A percentile compares a stretch with the other conserved stretches of the same genome.
phyloP scores from a whole-genome alignment of 1,284 basidiomycete species.

The Lentinula novae-zelandiae region DNA sequence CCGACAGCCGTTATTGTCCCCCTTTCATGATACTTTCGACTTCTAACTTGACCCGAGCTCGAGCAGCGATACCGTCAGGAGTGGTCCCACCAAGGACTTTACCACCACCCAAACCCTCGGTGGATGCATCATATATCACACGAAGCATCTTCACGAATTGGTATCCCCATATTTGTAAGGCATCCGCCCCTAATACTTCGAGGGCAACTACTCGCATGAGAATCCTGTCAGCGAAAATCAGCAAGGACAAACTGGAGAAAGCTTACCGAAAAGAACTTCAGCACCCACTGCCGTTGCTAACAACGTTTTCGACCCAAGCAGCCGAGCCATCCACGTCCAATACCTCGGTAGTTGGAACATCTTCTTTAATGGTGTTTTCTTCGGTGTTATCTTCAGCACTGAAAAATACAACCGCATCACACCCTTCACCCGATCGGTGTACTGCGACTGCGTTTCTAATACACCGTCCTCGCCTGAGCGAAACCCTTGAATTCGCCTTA shows the following conservation, averaged over 20 bases:
- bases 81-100: constrained; percentile 50
- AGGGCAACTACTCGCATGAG: constrained; percentile 49
- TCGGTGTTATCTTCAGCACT: constrained; percentile 48
- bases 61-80: constrained; percentile 56
- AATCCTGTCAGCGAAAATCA: constrained; percentile 6
- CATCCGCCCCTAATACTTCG: constrained; percentile 67
- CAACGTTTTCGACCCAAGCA: constrained; percentile 47
- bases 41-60: constrained; percentile 57
- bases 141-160: constrained; percentile 80
- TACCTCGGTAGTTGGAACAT: constrained; percentile 60
- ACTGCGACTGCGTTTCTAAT: constrained; percentile 58
- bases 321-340: constrained; percentile 68
- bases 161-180: constrained; percentile 62
- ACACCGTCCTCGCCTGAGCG: constrained; percentile 38
- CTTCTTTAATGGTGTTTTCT: constrained; percentile 36
- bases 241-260: constrained; percentile 12
- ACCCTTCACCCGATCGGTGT: constrained; percentile 75
- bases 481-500: constrained; percentile 70
- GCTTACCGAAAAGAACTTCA: constrained; percentile 67
- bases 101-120: constrained; percentile 42
- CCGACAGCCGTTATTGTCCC: not conserved
- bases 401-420: constrained; percentile 88
- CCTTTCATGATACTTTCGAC: constrained; percentile 57
- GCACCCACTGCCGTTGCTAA: constrained; percentile 53
- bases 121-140: constrained; percentile 62